Evolutionary conservation across 208 protist species (phyloP).

Genomic region (Crithidia bombi): DNA sequence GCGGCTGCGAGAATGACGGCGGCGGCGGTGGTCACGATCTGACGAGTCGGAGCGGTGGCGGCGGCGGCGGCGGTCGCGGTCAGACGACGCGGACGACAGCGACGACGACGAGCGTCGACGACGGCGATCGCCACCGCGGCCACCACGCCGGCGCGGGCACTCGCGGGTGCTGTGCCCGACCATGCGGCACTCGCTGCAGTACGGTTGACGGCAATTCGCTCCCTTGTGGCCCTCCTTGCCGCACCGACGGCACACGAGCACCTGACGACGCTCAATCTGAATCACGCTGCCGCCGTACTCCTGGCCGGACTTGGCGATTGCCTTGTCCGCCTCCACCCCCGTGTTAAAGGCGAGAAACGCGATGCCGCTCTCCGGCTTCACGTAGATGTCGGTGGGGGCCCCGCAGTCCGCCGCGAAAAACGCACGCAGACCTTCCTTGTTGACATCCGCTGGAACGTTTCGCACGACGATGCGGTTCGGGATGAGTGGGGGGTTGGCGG

Average conservation of each 20-base stretch:
- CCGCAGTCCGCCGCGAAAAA: slow-evolving; percentile 61
- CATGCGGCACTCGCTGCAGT: slow-evolving; percentile 56
- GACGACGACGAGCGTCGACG: slow-evolving; percentile 32
- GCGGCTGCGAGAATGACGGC: slow-evolving; percentile 46
- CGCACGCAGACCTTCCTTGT: slow-evolving; percentile 44
- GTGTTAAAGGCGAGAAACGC: slow-evolving; percentile 69
- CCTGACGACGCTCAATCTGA: slow-evolving; percentile 49
- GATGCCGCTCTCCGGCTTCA: slow-evolving; percentile 44
- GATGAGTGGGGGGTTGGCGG: background rate
- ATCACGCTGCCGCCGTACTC: slow-evolving; percentile 43
- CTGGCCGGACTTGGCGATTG: slow-evolving; percentile 50
- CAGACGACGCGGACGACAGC: slow-evolving; percentile 7
- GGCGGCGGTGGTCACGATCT: slow-evolving; percentile 32
- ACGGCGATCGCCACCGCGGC: slow-evolving; percentile 42
- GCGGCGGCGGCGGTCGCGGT: slow-evolving; percentile 36
- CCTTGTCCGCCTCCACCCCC: slow-evolving; percentile 36
- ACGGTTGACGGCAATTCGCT: slow-evolving; percentile 40
- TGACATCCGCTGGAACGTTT: slow-evolving; percentile 36
- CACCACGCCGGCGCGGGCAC: slow-evolving; percentile 37
- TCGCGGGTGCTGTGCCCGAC: slow-evolving; percentile 52
- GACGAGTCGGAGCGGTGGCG: slow-evolving; percentile 30
- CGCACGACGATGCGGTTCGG: slow-evolving; percentile 60
- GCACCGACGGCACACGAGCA: slow-evolving; percentile 70
- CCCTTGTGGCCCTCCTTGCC: slow-evolving; percentile 72
- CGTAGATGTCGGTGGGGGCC: slow-evolving; percentile 51